Conservation (phyloP, 1,284 basidiomycete genomes). For the Entoloma clypeatum region DNA sequence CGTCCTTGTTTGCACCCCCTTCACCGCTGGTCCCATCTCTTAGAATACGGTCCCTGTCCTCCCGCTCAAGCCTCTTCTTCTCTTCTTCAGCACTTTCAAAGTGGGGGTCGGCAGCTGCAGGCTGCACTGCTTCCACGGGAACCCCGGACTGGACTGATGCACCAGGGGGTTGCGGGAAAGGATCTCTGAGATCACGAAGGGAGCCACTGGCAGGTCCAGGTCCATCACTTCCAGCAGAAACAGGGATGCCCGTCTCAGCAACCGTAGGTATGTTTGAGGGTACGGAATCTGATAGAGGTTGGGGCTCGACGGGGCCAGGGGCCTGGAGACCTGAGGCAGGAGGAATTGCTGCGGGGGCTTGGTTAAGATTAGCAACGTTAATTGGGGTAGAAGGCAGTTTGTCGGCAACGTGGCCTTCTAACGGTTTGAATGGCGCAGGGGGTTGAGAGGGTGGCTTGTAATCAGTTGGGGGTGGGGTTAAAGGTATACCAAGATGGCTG, state of each 20-base stretch:
- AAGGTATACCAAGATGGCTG: constrained; percentile 34
- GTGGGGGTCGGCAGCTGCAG: constrained; percentile 15
- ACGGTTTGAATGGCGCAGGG: constrained; percentile 18
- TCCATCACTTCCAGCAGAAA: constrained; percentile 45
- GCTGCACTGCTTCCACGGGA: constrained; percentile 5
- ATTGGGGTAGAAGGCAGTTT: constrained; percentile 37
- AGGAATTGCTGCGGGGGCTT: constrained; percentile 52
- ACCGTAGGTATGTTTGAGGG: constrained; percentile 51
- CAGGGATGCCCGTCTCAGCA: constrained; percentile 59
- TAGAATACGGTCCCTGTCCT: constrained; percentile 57
- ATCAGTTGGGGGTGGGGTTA: constrained; percentile 37
- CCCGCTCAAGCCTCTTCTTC: constrained; percentile 63
- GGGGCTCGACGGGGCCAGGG: constrained; percentile 27
- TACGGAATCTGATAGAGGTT: constrained; percentile 18
- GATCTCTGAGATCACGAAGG: constrained; percentile 47
- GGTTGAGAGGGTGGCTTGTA: constrained; percentile 14
- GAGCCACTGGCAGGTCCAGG: constrained; percentile 67
- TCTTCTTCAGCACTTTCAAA: constrained; percentile 59
- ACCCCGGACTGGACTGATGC: constrained; percentile 36
- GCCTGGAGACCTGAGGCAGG: constrained; percentile 24
- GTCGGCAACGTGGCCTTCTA: constrained; percentile 12
- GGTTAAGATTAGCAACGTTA: constrained; percentile 52
- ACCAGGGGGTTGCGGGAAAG: too few relatives aligned
- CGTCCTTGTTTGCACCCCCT: constrained; percentile 22
- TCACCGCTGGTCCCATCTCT: constrained; percentile 26